Evolutionary conservation across 768 basidiomycete genomes (phyloP).

Genomic region (Amanita exitialis): DNA sequence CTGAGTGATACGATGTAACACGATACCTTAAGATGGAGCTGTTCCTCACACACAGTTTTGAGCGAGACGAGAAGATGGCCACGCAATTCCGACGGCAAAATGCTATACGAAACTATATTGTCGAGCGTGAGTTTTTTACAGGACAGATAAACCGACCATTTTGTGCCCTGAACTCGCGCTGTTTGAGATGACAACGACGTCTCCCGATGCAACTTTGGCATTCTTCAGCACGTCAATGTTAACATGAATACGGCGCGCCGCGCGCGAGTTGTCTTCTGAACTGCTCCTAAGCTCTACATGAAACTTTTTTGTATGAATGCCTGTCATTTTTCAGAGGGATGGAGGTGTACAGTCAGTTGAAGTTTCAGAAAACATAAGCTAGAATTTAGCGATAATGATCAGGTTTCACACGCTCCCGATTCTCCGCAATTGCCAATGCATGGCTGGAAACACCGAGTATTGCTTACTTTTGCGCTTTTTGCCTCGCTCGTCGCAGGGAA

Average conservation of each 20-base stretch:
- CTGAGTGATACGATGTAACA: slow-evolving; percentile 23
- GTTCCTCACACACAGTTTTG: slow-evolving; percentile 40
- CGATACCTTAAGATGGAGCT: neutral
- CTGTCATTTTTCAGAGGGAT: neutral
- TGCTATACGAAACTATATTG: slow-evolving; percentile 25
- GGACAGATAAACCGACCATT: slow-evolving; percentile 14
- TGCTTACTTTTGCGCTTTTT: slow-evolving; percentile 11
- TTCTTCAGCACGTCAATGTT: too few relatives aligned
- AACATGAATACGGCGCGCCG: too few relatives aligned
- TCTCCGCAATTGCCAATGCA: neutral
- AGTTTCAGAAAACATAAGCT: neutral
- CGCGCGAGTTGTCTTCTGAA: slow-evolving; percentile 23
- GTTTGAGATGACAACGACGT: slow-evolving; percentile 6
- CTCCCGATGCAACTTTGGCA: neutral
- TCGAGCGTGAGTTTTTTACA: slow-evolving; percentile 5
- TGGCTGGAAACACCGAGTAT: neutral
- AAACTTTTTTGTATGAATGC: slow-evolving; percentile 21
- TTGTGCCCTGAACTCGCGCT: slow-evolving; percentile 19
- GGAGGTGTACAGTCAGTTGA: neutral
- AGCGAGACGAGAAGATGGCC: slow-evolving; percentile 62
- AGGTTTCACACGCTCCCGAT: too few relatives aligned
- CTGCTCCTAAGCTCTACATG: slow-evolving; percentile 25
- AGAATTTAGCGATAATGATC: neutral
- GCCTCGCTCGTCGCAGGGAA: slow-evolving; percentile 11
- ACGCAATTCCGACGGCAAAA: slow-evolving; percentile 60